Base-by-base conservation (phyloP, 805 yeast genomes). In the Citeromyces matritensis region DNA sequence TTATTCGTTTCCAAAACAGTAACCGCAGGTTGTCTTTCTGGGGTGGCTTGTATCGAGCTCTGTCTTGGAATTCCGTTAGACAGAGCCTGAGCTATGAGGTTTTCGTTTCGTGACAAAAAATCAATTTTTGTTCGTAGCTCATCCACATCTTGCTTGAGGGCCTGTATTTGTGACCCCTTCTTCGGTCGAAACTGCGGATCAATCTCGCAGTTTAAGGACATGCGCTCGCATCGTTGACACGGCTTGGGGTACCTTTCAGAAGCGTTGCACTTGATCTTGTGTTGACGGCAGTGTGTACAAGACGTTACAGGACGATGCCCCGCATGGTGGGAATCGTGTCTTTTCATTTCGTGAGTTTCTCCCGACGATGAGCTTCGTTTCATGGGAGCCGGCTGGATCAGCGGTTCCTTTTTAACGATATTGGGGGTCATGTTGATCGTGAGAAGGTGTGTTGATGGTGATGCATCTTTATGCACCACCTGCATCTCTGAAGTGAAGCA, bases 251-350 rank as follows among this genome's bases (percentile, higher is more conserved):
- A 79, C 39, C 76, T 71, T 14, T 79, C 86, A 3, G 83, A 69
- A 1, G 96, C 96, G 48, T 86, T 83, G 54, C 96, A 86, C 48
- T 79, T 80, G 50, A 86, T 84, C 53, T 86, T 86, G 51, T 85
- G 95, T 48, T 86, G 95, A 32, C 96, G 70, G 48, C 96, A 86
- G 49, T 84, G 91, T 0, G 95, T 82, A 48, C 96, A 86, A 3
- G 94, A 79, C 0, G 94, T 83, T 2, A 85, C 93, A 1, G 95
- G 95, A 34, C 95, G 57, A 44, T 81, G 88, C 2, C 77, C 75
- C 1, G 70, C 63, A 11, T 43, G 47, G n/a, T 40, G 53, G 12
- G 34, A 15, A 10, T 14, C n/a, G 24, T 21, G 12, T 24, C 24
- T n/a, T 27, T 32, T 14, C 13, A 19, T 23, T 32, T 28, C 17